A percentile compares a stretch with the other conserved stretches of the same genome.
Evolutionary conservation across 2,329 filamentous ascomycete genomes (phyloP).

Genomic region (Epichloe elymi): DNA sequence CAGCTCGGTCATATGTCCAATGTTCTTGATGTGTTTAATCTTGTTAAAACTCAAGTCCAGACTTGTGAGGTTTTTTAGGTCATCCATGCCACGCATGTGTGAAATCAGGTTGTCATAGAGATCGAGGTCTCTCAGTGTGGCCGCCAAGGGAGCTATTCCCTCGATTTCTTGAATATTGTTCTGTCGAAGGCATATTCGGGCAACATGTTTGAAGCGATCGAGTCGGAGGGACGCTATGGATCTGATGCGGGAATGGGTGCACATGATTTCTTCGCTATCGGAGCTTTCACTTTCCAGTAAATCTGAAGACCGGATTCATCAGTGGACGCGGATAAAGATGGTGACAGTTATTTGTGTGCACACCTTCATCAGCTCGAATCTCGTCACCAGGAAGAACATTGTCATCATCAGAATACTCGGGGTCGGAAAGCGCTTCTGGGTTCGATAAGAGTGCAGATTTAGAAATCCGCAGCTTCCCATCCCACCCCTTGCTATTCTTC

Average conservation of each 20-base stretch:
- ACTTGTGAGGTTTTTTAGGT: conserved; percentile 60
- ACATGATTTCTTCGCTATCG: conserved; percentile 66
- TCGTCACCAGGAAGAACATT: conserved; percentile 57
- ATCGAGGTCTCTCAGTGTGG: conserved; percentile 70
- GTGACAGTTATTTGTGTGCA: conserved; percentile 6
- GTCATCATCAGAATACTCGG: conserved; percentile 67
- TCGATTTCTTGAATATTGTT: conserved; percentile 76
- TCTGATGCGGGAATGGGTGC: conserved; percentile 73
- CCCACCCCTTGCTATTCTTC: conserved; percentile 60
- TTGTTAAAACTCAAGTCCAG: conserved; percentile 98
- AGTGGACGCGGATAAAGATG: conserved; percentile 1
- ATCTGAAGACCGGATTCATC: conserved; percentile 27
- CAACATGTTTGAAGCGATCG: conserved; percentile 65
- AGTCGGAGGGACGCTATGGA: conserved; percentile 69
- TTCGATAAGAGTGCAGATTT: conserved; percentile 51
- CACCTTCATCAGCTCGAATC: conserved; percentile 73
- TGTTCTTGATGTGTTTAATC: conserved; percentile 92
- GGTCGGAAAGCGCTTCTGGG: conserved; percentile 70
- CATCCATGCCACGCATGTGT: conserved; percentile 73
- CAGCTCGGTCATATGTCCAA: conserved; percentile 64
- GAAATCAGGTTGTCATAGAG: conserved; percentile 93
- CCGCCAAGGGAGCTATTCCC: conserved; percentile 52
- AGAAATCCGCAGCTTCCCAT: conserved; percentile 68
- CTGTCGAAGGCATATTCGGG: conserved; percentile 78
- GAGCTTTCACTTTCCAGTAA: conserved; percentile 47